Percentiles rank a stretch among this genome's conserved stretches.
phyloP scores from a whole-genome alignment of 163 green algal species.

The Trebouxia gelatinosa region DNA sequence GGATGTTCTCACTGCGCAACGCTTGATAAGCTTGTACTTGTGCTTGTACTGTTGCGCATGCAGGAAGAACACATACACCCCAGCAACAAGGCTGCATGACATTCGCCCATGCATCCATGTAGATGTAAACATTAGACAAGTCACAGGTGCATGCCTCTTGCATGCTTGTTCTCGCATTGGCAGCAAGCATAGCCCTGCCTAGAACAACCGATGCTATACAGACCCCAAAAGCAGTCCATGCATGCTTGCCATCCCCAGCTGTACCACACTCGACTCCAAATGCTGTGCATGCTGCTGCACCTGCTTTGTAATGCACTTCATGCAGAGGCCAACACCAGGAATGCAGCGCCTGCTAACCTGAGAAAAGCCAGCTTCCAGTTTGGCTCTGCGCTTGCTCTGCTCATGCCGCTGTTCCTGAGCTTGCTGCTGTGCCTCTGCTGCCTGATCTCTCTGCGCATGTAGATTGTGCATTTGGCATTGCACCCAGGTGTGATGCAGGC shows the following conservation, averaged over 20 bases:
- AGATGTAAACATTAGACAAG: too few relatives aligned
- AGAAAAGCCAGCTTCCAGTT: slow-evolving; percentile 30
- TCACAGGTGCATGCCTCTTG: too few relatives aligned
- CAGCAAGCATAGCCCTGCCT: not conserved
- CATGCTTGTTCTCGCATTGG: too few relatives aligned
- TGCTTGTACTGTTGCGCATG: too few relatives aligned
- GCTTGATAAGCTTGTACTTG: too few relatives aligned
- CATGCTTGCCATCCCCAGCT: slow-evolving; percentile 56
- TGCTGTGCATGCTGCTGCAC: too few relatives aligned
- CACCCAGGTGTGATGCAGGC: not conserved
- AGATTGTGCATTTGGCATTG: not conserved
- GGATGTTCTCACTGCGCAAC: too few relatives aligned
- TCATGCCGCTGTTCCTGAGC: slow-evolving; percentile 28
- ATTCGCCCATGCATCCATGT: too few relatives aligned
- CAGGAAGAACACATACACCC: too few relatives aligned
- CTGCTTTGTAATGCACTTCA: slow-evolving; percentile 10
- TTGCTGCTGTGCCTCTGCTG: not conserved
- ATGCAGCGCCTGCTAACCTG: slow-evolving; percentile 11
- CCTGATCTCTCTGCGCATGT: not conserved
- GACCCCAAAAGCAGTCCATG: not conserved
- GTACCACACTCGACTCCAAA: slow-evolving; percentile 83
- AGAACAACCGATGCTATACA: not conserved
- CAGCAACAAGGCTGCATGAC: too few relatives aligned
- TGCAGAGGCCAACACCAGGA: too few relatives aligned
- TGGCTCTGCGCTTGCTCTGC: slow-evolving; percentile 18